A percentile compares a stretch with the other conserved stretches of the same genome.
These are phyloP conservation scores for Penicillium hordei DNA, from an alignment of 2,329 filamentous ascomycete genomes.

Conservation along the genomic window DNA sequence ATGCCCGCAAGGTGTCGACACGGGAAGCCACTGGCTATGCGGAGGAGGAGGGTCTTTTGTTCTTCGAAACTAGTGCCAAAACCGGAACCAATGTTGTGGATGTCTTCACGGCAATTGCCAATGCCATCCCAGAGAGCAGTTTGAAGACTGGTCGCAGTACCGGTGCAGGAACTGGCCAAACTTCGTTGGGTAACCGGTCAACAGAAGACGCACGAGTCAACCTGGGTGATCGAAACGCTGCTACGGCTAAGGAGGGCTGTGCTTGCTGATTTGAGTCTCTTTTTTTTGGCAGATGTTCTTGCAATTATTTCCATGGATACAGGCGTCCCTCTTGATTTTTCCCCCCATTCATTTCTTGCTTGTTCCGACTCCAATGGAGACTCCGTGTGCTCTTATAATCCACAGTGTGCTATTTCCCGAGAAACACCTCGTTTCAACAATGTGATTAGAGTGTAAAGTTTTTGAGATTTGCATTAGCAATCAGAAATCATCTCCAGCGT, in stretches of 20 bases:
- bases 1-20: slow-evolving; percentile 85
- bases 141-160: slow-evolving; percentile 82
- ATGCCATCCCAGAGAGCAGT: slow-evolving; percentile 95
- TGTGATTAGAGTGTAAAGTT: slow-evolving; percentile 13
- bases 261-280: slow-evolving; percentile 63
- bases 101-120: slow-evolving; percentile 97
- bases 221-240: slow-evolving; percentile 69
- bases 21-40: slow-evolving; percentile 90
- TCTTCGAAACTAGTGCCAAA: slow-evolving; percentile 98
- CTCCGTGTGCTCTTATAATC: slow-evolving; percentile 2
- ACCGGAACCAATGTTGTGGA: slow-evolving; percentile 91
- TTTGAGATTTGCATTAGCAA: background rate
- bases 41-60: slow-evolving; percentile 88
- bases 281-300: slow-evolving; percentile 9
- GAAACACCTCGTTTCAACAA: background rate
- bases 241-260: slow-evolving; percentile 83
- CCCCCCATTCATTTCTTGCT: slow-evolving; percentile 1
- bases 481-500: background rate
- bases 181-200: slow-evolving; percentile 53
- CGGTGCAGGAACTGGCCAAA: slow-evolving; percentile 60
- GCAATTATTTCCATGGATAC: slow-evolving; percentile 20
- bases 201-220: slow-evolving; percentile 69
- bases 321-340: slow-evolving; percentile 18
- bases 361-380: background rate
- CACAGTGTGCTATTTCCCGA: slow-evolving; percentile 10